These are phyloP conservation scores for Phycomyces nitens DNA, from an alignment of 192 early-diverging fungal species.

Conservation along the genomic window DNA sequence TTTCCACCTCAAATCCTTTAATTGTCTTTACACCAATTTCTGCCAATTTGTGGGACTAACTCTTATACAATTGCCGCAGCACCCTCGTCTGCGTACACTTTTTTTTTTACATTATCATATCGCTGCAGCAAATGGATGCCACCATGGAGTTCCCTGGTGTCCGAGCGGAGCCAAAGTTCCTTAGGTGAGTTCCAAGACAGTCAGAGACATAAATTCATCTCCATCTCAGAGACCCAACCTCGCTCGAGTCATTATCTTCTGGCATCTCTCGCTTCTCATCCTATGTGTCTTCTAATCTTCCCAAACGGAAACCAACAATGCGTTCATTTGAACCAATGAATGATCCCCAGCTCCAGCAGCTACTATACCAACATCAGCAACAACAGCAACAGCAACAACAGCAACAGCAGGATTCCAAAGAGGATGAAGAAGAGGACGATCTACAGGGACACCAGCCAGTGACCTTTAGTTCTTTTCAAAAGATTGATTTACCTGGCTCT, in stretches of 20 bases:
- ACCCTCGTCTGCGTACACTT: too few relatives aligned
- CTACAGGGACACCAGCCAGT: slow-evolving; percentile 20
- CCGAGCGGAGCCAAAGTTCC: slow-evolving; percentile 47
- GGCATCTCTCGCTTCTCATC: slow-evolving; percentile 59
- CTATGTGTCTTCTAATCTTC: slow-evolving; percentile 61
- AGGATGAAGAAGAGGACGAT: slow-evolving; percentile 1
- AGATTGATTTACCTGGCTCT: slow-evolving; percentile 7
- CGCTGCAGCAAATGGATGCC: slow-evolving; percentile 1
- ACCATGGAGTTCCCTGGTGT: slow-evolving; percentile 26
- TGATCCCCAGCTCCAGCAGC: slow-evolving; percentile 29
- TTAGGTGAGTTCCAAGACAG: slow-evolving; percentile 30
- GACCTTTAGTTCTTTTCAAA: slow-evolving; percentile 30
- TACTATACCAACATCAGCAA: slow-evolving; percentile 27
- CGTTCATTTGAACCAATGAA: slow-evolving; percentile 13
- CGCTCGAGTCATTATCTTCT: slow-evolving; percentile 57
- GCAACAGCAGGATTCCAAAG: slow-evolving; percentile 15
- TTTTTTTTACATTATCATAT: too few relatives aligned
- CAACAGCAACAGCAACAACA: slow-evolving; percentile 27
- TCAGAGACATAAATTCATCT: background rate
- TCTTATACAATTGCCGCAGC: too few relatives aligned
- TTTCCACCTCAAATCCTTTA: background rate
- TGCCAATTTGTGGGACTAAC: too few relatives aligned
- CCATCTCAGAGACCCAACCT: slow-evolving; percentile 53
- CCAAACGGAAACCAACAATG: slow-evolving; percentile 27
- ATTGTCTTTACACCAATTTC: too few relatives aligned